Conservation (phyloP, 345 rosid species). For the Dovyalis caffra region DNA sequence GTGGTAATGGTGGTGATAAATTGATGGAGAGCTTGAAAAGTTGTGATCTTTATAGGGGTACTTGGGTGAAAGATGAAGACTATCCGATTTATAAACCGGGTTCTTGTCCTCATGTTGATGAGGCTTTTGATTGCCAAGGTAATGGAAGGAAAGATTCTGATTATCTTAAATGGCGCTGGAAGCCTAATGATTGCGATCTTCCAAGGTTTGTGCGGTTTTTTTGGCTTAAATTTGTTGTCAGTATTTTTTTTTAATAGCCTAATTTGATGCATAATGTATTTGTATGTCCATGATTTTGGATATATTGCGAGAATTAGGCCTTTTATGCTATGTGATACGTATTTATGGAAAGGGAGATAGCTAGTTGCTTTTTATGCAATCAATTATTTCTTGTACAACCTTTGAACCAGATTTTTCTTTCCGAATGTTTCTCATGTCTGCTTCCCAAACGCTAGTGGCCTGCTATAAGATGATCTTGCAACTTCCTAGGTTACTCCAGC, state of each 20-base stretch:
- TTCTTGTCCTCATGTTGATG: constrained; percentile 90
- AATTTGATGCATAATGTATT: background rate
- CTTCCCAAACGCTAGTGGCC: background rate
- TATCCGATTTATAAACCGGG: constrained; percentile 74
- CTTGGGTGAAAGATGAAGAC: constrained; percentile 67
- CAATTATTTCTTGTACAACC: background rate
- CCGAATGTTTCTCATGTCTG: background rate
- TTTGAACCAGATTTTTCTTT: background rate
- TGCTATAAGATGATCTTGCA: background rate
- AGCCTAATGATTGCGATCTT: constrained; percentile 87
- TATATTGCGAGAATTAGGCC: background rate
- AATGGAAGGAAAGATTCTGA: constrained; percentile 75
- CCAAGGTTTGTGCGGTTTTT: constrained; percentile 55
- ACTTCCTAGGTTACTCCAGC: background rate
- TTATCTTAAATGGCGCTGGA: constrained; percentile 83
- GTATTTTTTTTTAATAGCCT: background rate
- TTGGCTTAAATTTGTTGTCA: background rate
- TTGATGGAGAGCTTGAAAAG: constrained; percentile 30
- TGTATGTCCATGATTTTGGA: background rate
- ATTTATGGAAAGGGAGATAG: background rate
- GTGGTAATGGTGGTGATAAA: background rate
- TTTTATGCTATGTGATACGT: background rate
- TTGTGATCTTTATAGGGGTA: constrained; percentile 74
- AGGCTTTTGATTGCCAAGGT: constrained; percentile 78
- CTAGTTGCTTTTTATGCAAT: background rate